Percentiles rank a stretch among this genome's conserved stretches.
Evolutionary conservation across 1,284 basidiomycete genomes (phyloP).

Genomic region (Cutaneotrichosporon sp.): DNA sequence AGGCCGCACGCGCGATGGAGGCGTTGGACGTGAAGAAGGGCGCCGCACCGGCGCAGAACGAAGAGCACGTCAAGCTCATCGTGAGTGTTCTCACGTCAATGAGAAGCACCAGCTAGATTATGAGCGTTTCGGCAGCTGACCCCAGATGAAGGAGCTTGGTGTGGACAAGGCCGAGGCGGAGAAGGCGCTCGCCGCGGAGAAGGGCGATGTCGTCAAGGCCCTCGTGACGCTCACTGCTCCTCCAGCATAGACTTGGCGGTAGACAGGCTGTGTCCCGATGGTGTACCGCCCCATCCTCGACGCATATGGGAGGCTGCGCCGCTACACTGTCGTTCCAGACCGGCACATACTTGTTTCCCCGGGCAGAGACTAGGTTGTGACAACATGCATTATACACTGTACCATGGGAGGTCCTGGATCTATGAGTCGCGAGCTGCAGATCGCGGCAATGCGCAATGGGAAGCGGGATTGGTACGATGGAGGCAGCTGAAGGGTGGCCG

Average conservation of each 20-base stretch:
- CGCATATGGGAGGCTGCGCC: background rate
- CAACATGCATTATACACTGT: slow-evolving; percentile 21
- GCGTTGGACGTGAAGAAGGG: slow-evolving; percentile 29
- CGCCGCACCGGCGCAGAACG: slow-evolving; percentile 21
- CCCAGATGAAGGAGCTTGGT: slow-evolving; percentile 35
- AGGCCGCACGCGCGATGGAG: slow-evolving; percentile 40
- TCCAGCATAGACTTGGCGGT: background rate
- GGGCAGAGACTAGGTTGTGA: slow-evolving; percentile 1
- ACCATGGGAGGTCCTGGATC: slow-evolving; percentile 1
- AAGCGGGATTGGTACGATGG: too few relatives aligned
- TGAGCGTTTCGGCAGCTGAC: too few relatives aligned
- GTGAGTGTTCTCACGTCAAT: too few relatives aligned
- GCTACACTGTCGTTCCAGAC: too few relatives aligned
- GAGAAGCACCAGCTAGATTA: too few relatives aligned
- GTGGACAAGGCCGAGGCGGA: slow-evolving; percentile 31
- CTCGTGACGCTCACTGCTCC: slow-evolving; percentile 30
- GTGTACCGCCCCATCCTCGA: too few relatives aligned
- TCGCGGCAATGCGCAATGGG: too few relatives aligned
- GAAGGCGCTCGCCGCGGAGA: slow-evolving; percentile 29
- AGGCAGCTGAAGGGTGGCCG: too few relatives aligned
- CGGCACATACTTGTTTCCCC: too few relatives aligned
- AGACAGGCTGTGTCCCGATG: too few relatives aligned
- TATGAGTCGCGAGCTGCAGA: too few relatives aligned
- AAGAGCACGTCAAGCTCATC: slow-evolving; percentile 37
- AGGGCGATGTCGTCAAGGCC: slow-evolving; percentile 39